Percentiles rank a stretch among this genome's conserved stretches.
Evolutionary conservation across 1,284 basidiomycete genomes (phyloP).

Genomic region (Erythrobasidium hasegawianum): DNA sequence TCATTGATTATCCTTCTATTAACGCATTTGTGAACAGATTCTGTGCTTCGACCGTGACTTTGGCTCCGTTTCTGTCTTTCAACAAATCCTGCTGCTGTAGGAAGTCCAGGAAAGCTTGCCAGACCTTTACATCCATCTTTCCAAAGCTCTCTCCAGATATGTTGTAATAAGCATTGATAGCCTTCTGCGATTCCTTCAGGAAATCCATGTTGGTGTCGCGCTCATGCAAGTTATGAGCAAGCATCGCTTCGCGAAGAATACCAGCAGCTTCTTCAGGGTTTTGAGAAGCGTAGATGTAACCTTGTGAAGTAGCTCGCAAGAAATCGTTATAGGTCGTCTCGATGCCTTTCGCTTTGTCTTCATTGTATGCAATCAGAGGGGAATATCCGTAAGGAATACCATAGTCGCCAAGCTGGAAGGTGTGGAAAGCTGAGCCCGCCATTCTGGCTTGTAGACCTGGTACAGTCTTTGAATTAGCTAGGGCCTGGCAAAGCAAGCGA

Average conservation of each 20-base stretch:
- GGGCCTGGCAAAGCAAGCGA: not conserved
- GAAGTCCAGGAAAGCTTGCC: slow-evolving; percentile 1
- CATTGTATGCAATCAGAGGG: not conserved
- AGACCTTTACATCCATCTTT: not conserved
- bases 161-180: not conserved
- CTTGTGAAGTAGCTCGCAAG: not conserved
- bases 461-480: not conserved
- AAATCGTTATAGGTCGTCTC: not conserved
- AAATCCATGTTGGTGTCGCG: slow-evolving; percentile 3
- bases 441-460: not conserved
- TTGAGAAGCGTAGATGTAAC: not conserved
- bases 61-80: not conserved
- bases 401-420: slow-evolving; percentile 8
- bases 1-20: not conserved
- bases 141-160: not conserved
- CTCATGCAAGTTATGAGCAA: not conserved
- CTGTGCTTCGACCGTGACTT: not conserved
- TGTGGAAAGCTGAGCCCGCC: not conserved
- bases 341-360: not conserved
- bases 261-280: not conserved
- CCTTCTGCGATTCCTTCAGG: slow-evolving; percentile 1
- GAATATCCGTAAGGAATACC: slow-evolving; percentile 3
- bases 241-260: not conserved
- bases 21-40: not conserved
- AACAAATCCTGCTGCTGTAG: not conserved